phyloP scores from a whole-genome alignment of 2,329 filamentous ascomycete genomes.

The Penicillium vulpinum region DNA sequence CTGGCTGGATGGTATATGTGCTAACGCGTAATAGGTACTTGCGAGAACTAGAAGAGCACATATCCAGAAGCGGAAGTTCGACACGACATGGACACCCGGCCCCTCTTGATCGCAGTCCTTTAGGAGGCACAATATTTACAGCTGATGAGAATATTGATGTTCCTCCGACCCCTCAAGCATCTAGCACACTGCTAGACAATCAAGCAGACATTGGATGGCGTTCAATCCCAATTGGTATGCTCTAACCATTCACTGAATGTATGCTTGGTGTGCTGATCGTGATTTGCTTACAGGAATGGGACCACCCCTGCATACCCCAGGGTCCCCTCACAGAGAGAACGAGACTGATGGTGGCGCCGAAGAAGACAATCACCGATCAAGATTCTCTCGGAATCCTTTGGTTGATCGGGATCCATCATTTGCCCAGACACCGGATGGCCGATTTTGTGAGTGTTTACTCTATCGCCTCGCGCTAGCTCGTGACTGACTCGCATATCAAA shows the following conservation, averaged over 20 bases:
- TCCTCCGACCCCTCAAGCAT: constrained; percentile 1
- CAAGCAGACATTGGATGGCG: not conserved
- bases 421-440: constrained; percentile 29
- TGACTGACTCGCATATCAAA: constrained; percentile 10
- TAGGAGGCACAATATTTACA: not conserved
- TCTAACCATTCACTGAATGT: no score
- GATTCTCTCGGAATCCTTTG: constrained; percentile 30
- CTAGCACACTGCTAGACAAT: not conserved
- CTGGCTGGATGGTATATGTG: not conserved
- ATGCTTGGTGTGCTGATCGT: not conserved
- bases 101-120: not conserved
- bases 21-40: constrained; percentile 17
- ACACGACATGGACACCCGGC: not conserved
- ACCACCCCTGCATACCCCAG: not conserved
- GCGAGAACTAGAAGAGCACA: constrained; percentile 21
- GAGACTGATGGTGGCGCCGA: constrained; percentile 7
- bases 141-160: not conserved
- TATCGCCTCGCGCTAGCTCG: not conserved
- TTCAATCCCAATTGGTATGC: not conserved
- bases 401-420: constrained; percentile 37
- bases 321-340: constrained; percentile 3
- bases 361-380: constrained; percentile 16
- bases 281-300: constrained; percentile 3
- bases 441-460: constrained; percentile 29
- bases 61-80: constrained; percentile 1